These are phyloP conservation scores for Emydomyces testavorans DNA, from an alignment of 2,329 filamentous ascomycete species.

Conservation along the genomic window DNA sequence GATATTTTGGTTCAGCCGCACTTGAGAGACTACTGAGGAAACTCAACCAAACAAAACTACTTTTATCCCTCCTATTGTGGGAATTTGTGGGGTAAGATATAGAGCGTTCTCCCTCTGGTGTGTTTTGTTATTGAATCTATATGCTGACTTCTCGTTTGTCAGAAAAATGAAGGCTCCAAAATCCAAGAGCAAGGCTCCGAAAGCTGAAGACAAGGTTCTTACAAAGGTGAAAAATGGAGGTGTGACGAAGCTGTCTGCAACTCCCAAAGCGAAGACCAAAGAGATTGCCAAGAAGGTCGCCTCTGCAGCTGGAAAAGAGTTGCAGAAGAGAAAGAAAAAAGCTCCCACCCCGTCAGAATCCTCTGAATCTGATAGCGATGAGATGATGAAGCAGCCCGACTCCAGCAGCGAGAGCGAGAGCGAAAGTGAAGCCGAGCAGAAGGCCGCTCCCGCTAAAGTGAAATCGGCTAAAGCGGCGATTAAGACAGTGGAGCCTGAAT, in stretches of 20 bases:
- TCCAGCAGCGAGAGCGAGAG: conserved; percentile 16
- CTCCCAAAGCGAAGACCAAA: conserved; percentile 28
- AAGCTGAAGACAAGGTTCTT: conserved; percentile 34
- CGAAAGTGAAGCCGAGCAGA: conserved; percentile 17
- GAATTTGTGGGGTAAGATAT: not conserved
- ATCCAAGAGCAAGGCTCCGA: conserved; percentile 33
- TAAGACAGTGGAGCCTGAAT: conserved; percentile 17
- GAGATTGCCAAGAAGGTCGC: conserved; percentile 20
- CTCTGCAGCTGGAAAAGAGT: conserved; percentile 11
- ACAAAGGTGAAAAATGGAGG: conserved; percentile 39
- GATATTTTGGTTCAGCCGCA: conserved; percentile 4
- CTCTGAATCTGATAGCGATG: conserved; percentile 13
- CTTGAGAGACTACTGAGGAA: conserved; percentile 4
- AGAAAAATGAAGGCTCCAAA: conserved; percentile 35
- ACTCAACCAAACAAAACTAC: not conserved
- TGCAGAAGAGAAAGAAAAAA: conserved; percentile 15
- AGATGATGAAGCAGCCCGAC: conserved; percentile 9
- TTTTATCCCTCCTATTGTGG: not conserved
- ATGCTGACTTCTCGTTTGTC: conserved; percentile 19
- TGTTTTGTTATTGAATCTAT: not conserved
- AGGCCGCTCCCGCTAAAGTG: conserved; percentile 18
- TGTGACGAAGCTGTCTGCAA: conserved; percentile 36
- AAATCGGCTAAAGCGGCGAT: conserved; percentile 28
- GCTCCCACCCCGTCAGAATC: conserved; percentile 15
- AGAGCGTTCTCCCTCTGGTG: not conserved